Conservation (phyloP, 176 grass and related monocot species). For the Poa annua region DNA sequence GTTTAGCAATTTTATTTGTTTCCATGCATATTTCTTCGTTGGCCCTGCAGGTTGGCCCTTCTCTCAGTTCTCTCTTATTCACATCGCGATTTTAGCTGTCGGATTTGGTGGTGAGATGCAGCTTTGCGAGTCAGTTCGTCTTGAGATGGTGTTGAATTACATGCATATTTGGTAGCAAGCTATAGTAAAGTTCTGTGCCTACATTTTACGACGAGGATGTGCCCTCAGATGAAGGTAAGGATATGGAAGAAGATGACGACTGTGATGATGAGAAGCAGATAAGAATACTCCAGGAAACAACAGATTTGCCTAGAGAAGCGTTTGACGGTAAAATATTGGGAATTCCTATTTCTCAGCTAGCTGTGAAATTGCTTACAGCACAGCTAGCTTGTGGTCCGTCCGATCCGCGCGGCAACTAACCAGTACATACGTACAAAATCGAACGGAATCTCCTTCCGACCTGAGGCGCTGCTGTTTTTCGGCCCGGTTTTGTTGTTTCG, state of each 20-base stretch:
- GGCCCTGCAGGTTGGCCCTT: neutral
- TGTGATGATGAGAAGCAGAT: slow-evolving; percentile 60
- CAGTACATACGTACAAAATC: too few species aligned
- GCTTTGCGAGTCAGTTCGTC: neutral
- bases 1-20: too few species aligned
- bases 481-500: too few species aligned
- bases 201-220: slow-evolving; percentile 72
- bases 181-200: neutral
- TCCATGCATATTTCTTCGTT: too few species aligned
- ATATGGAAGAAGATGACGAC: slow-evolving; percentile 43
- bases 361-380: too few species aligned
- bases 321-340: slow-evolving; percentile 65
- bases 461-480: too few species aligned
- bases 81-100: neutral
- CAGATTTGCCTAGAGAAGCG: slow-evolving; percentile 74
- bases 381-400: too few species aligned
- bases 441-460: too few species aligned
- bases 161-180: neutral
- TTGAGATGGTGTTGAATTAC: neutral
- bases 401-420: too few species aligned
- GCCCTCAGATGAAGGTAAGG: slow-evolving; percentile 74
- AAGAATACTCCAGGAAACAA: slow-evolving; percentile 79
- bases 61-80: too few species aligned
- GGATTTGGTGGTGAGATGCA: neutral
- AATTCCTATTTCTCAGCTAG: too few species aligned